Percentiles rank a stretch among this genome's conserved stretches.
Conservation (phyloP, 768 basidiomycete genomes). For the Agrocybe pediades region DNA sequence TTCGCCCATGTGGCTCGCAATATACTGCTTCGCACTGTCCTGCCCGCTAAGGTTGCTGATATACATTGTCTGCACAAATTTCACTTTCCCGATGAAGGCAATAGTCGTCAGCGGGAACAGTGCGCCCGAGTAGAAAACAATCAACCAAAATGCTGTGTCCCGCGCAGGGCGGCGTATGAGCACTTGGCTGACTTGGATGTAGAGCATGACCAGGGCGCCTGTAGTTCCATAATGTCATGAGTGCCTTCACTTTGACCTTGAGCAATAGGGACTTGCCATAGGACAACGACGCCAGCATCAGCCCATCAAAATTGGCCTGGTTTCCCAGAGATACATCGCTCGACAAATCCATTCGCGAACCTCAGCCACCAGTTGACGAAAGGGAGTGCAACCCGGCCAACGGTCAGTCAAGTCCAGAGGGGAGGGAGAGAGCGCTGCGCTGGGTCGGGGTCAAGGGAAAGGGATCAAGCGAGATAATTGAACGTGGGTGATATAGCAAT, state of each 20-base stretch:
- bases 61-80: conserved; percentile 31
- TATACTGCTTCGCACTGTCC: conserved; percentile 17
- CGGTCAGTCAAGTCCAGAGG: background rate
- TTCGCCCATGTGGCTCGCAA: conserved; percentile 13
- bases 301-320: conserved; percentile 35
- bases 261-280: conserved; percentile 27
- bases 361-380: conserved; percentile 6
- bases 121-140: conserved; percentile 32
- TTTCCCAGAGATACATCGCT: conserved; percentile 9
- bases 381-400: conserved; percentile 3
- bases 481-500: conserved; percentile 15
- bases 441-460: conserved; percentile 9
- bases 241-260: background rate
- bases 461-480: background rate
- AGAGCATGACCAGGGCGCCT: conserved; percentile 43
- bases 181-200: conserved; percentile 36
- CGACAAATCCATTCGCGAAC: conserved; percentile 5
- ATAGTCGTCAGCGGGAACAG: conserved; percentile 33
- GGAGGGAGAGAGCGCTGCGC: conserved; percentile 1
- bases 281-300: conserved; percentile 30
- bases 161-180: conserved; percentile 37
- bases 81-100: conserved; percentile 31
- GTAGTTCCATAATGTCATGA: background rate
- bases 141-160: conserved; percentile 32
- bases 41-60: conserved; percentile 21